These are phyloP conservation scores for Termitomyces sp. DNA, from an alignment of 768 basidiomycete species.

Conservation along the genomic window DNA sequence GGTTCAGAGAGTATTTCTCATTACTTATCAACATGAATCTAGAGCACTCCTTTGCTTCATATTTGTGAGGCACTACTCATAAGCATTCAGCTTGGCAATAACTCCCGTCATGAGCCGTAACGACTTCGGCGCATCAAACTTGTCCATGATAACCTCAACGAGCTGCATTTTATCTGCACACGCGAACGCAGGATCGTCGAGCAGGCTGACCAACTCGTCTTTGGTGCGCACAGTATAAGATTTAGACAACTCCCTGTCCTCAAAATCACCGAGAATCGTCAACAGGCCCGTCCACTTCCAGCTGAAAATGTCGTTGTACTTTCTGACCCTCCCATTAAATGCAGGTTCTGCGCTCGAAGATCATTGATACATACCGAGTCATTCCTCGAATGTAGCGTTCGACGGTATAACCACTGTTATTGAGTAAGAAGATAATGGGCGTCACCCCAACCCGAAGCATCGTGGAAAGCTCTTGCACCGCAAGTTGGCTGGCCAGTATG, in stretches of 20 bases:
- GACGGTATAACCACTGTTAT: slow-evolving; percentile 84
- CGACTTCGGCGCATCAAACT: slow-evolving; percentile 65
- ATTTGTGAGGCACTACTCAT: slow-evolving; percentile 15
- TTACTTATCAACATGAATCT: no score
- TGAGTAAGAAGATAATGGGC: slow-evolving; percentile 83
- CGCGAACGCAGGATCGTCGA: slow-evolving; percentile 60
- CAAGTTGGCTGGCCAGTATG: slow-evolving; percentile 51
- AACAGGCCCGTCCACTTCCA: slow-evolving; percentile 75
- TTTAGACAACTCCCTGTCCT: slow-evolving; percentile 41
- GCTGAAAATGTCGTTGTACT: slow-evolving; percentile 83
- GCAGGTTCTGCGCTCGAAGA: neutral
- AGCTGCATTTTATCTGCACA: slow-evolving; percentile 66
- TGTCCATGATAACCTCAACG: slow-evolving; percentile 77
- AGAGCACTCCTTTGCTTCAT: no score
- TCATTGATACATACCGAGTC: slow-evolving; percentile 32
- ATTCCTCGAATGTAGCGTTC: slow-evolving; percentile 75
- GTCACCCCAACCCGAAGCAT: slow-evolving; percentile 72
- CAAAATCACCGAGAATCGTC: slow-evolving; percentile 49
- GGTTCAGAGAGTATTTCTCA: no score
- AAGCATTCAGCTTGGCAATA: slow-evolving; percentile 46
- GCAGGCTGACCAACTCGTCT: slow-evolving; percentile 59
- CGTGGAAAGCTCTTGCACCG: slow-evolving; percentile 79
- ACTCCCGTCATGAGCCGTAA: slow-evolving; percentile 54
- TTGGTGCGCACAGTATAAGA: slow-evolving; percentile 70
- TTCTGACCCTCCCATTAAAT: slow-evolving; percentile 29